These are phyloP conservation scores for Sclerotinia borealis DNA, from an alignment of 2,329 filamentous ascomycete species.

Conservation along the genomic window DNA sequence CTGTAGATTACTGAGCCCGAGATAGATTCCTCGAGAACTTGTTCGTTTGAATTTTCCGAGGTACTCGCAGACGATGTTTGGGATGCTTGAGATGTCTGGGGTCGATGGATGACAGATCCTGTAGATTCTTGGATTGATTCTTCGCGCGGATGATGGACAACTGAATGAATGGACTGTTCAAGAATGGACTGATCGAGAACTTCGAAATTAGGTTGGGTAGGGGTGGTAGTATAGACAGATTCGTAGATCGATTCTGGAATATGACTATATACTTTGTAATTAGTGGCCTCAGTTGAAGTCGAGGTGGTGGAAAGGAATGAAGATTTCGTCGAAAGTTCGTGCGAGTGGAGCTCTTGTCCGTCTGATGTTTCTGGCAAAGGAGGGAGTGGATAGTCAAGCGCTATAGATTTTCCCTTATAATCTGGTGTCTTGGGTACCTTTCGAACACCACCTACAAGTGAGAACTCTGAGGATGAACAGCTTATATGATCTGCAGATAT, in stretches of 20 bases:
- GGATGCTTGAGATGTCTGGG: neutral
- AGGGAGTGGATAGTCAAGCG: constrained; percentile 21
- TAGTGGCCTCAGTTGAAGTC: constrained; percentile 31
- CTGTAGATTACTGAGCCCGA: constrained; percentile 9
- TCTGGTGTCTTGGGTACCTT: constrained; percentile 34
- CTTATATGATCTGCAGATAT: constrained; percentile 30
- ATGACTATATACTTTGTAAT: constrained; percentile 31
- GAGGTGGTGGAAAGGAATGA: constrained; percentile 32
- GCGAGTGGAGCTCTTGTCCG: constrained; percentile 20
- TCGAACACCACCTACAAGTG: constrained; percentile 32
- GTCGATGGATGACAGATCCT: neutral
- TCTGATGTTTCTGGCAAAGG: constrained; percentile 26
- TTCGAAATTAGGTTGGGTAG: constrained; percentile 10
- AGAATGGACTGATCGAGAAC: constrained; percentile 1
- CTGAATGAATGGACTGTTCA: constrained; percentile 9
- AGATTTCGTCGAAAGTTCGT: constrained; percentile 30
- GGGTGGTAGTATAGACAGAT: constrained; percentile 17
- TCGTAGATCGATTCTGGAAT: constrained; percentile 19
- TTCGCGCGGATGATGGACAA: neutral
- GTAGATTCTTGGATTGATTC: neutral
- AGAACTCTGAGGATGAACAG: constrained; percentile 31
- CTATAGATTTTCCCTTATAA: constrained; percentile 26
- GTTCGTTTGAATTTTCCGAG: constrained; percentile 9
- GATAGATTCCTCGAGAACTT: neutral
- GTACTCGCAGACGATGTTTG: constrained; percentile 4